Base-by-base conservation (phyloP, 2,329 filamentous ascomycete genomes). In the Stromatinia cepivora region DNA sequence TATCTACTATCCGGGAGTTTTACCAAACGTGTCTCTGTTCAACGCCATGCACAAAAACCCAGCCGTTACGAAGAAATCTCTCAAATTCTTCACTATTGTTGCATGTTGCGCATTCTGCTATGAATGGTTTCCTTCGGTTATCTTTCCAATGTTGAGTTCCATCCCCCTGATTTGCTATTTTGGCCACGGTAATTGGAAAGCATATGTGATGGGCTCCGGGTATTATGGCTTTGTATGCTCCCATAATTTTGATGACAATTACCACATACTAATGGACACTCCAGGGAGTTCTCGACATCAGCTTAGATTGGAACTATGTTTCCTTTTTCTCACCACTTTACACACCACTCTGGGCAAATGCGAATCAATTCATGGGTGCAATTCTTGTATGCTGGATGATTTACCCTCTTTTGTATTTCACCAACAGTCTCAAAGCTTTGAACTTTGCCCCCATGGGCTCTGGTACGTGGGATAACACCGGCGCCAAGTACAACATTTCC, bases 401-500 rank as follows among this genome's bases (percentile, higher is more conserved):
- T 31, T 78, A 79, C 72, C 75, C 78, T 65, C 78, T 74, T 2
- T 57, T 82, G 8, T 84, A 82, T 71, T 84, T 83, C 69, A 76
- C 77, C 52, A 82, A 84, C 58, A 69, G 80, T 11, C 83, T 79
- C 79, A 74, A 77, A 9, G 78, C 81, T 0, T 73, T 77, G 42
- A 76, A 78, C 48, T 82, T 83, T 66, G 81, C 81, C 1, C 82
- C 83, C 72, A 71, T 83, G 15, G 79, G 80, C 4, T 78, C 2
- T 84, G 80, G 74, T 81, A 85, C 71, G 80, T 84, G 72, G 79
- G 90, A 93, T 79, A 92, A 92, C 75, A 90, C 84, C 0, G 90
- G 87, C 3, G 73, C 79, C 0, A 70, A 72, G 0, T 93, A 92
- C 79, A 86, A 93, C 73, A 89, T 90, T 2, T 82, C 82, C 4